Evolutionary conservation across 352 stramenopile species (phyloP).

Genomic region (Nothophytophthora sp.): DNA sequence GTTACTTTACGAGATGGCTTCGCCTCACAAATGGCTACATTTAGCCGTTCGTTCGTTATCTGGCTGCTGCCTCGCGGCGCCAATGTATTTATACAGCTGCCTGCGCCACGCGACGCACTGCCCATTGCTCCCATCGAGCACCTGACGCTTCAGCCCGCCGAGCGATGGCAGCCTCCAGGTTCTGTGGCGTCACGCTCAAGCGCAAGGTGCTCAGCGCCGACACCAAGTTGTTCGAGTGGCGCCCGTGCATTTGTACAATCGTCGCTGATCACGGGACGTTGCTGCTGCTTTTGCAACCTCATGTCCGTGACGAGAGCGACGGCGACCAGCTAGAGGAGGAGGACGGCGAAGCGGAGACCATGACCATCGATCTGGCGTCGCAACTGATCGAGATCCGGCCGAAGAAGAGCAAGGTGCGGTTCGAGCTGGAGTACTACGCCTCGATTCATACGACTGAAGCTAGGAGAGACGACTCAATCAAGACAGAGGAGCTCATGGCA

Average conservation of each 20-base stretch:
- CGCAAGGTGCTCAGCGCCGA: conserved; percentile 59
- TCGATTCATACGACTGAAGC: conserved; percentile 4
- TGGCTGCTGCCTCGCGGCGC: not conserved
- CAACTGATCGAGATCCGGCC: conserved; percentile 46
- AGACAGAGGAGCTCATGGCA: conserved; percentile 71
- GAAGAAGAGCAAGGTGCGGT: conserved; percentile 69
- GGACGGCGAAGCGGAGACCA: not conserved
- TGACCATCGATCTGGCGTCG: conserved; percentile 45
- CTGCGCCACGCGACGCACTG: conserved; percentile 6
- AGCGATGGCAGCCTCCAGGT: conserved; percentile 15
- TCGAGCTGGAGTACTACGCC: conserved; percentile 47
- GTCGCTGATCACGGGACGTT: conserved; percentile 34
- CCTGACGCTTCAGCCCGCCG: not conserved
- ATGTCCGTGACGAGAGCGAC: conserved; percentile 28
- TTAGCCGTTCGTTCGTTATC: conserved; percentile 1
- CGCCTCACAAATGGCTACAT: conserved; percentile 20
- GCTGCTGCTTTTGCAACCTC: conserved; percentile 28
- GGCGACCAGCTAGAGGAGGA: conserved; percentile 19
- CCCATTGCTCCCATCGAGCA: not conserved
- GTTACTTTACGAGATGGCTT: no score
- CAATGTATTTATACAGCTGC: conserved; percentile 23
- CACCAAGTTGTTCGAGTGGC: conserved; percentile 73
- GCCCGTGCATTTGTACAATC: conserved; percentile 42
- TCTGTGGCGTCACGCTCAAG: conserved; percentile 43
- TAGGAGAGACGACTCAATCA: conserved; percentile 8